Evolutionary conservation across 495 filamentous ascomycete species (phyloP).

Genomic region (Penicillium tannophilum): DNA sequence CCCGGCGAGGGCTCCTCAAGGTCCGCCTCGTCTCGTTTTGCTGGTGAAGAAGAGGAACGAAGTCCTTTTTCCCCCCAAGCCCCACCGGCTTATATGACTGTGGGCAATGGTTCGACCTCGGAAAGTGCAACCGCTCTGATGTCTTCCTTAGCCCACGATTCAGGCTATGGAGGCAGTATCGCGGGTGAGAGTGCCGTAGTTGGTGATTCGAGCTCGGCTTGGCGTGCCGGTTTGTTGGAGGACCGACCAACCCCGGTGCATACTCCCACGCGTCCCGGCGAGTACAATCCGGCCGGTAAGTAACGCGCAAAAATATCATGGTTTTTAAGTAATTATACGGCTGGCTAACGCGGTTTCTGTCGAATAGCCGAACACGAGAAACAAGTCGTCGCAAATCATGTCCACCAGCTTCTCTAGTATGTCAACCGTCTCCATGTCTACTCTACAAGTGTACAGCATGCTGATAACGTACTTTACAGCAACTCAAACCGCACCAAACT

Average conservation of each 20-base stretch:
- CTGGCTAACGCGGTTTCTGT: neutral
- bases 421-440: slow-evolving; percentile 19
- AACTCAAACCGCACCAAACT: slow-evolving; percentile 89
- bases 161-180: slow-evolving; percentile 85
- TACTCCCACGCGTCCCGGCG: slow-evolving; percentile 53
- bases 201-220: slow-evolving; percentile 44
- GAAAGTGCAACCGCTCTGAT: slow-evolving; percentile 70
- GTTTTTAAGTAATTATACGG: neutral
- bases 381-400: slow-evolving; percentile 65
- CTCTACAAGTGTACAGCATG: slow-evolving; percentile 6
- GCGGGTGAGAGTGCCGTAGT: slow-evolving; percentile 51
- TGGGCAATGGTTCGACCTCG: slow-evolving; percentile 79
- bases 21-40: slow-evolving; percentile 39
- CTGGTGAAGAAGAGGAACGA: slow-evolving; percentile 32
- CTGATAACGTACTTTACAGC: slow-evolving; percentile 51
- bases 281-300: slow-evolving; percentile 49
- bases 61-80: slow-evolving; percentile 37
- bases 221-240: slow-evolving; percentile 64
- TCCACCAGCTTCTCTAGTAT: slow-evolving; percentile 71
- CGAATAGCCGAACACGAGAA: slow-evolving; percentile 58
- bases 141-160: slow-evolving; percentile 76
- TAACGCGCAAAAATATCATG: slow-evolving; percentile 4
- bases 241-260: slow-evolving; percentile 66
- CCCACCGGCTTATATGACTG: slow-evolving; percentile 78
- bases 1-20: slow-evolving; percentile 47